Evolutionary conservation across 148 eudicot genomes (phyloP).

Genomic region (Amaranthus hypochondriacus): DNA sequence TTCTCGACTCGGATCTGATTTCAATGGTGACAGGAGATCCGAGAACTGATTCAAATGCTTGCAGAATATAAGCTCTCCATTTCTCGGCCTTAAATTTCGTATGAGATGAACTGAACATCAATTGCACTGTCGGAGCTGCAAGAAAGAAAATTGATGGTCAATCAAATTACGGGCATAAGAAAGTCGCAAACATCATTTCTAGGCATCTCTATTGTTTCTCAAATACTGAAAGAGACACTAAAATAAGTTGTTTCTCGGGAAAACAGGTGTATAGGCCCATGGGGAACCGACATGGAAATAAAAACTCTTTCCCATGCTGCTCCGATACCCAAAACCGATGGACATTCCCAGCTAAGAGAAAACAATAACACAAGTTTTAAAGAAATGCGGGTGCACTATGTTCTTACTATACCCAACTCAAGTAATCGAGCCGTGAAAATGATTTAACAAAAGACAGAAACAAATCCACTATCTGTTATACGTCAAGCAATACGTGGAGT

Average conservation of each 20-base stretch:
- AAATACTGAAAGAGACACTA: no score
- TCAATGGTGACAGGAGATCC: slow-evolving; percentile 81
- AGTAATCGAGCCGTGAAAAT: no score
- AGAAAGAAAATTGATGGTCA: slow-evolving; percentile 1
- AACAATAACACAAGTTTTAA: no score
- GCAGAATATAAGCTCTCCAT: slow-evolving; percentile 58
- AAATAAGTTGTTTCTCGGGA: no score
- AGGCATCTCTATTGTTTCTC: no score
- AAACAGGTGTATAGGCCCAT: no score
- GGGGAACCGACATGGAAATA: no score
- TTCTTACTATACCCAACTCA: no score
- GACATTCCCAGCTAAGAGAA: no score
- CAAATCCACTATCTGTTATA: not conserved
- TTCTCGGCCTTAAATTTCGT: slow-evolving; percentile 78
- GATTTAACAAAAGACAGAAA: not conserved
- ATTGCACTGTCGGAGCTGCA: slow-evolving; percentile 77
- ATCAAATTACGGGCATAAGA: not conserved
- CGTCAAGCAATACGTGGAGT: not conserved
- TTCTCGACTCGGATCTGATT: slow-evolving; percentile 58
- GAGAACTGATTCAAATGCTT: slow-evolving; percentile 85
- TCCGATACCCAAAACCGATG: no score
- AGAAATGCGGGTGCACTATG: no score
- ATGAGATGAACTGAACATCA: slow-evolving; percentile 65
- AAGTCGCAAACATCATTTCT: not conserved
- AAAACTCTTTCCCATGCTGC: no score